Conservation (phyloP, 495 filamentous ascomycete genomes). For the Podospora bellae-mahoneyi region DNA sequence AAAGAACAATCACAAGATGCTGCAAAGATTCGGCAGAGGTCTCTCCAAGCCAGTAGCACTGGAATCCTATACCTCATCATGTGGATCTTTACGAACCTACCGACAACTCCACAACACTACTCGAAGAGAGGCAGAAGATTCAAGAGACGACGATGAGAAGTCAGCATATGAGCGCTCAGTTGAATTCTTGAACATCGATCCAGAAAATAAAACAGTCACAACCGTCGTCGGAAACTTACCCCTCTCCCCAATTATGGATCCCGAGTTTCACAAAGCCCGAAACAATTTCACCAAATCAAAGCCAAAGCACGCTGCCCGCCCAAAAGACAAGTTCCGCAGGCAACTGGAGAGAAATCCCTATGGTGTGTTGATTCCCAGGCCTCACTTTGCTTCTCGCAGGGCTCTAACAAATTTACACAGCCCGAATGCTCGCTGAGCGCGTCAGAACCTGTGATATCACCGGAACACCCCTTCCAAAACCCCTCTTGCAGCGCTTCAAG, state of each 20-base stretch:
- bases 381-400: background rate
- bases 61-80: background rate
- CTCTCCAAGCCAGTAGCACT: background rate
- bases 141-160: background rate
- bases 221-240: conserved; percentile 43
- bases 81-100: background rate
- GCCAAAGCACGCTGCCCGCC: conserved; percentile 11
- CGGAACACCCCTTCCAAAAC: conserved; percentile 52
- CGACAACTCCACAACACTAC: background rate
- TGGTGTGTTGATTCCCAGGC: conserved; percentile 40
- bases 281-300: conserved; percentile 31
- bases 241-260: conserved; percentile 52
- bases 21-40: background rate
- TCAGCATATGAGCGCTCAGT: background rate
- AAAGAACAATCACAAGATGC: background rate
- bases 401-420: conserved; percentile 27
- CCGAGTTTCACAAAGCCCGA: conserved; percentile 36
- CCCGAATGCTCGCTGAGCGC: conserved; percentile 63
- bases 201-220: conserved; percentile 34
- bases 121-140: background rate
- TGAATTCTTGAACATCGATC: conserved; percentile 27
- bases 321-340: conserved; percentile 47
- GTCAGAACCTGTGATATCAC: conserved; percentile 62
- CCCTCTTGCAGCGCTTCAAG: conserved; percentile 62
- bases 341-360: conserved; percentile 57